Evolutionary conservation across 345 rosid genomes (phyloP).

Genomic region (Eucalyptus paniculata): DNA sequence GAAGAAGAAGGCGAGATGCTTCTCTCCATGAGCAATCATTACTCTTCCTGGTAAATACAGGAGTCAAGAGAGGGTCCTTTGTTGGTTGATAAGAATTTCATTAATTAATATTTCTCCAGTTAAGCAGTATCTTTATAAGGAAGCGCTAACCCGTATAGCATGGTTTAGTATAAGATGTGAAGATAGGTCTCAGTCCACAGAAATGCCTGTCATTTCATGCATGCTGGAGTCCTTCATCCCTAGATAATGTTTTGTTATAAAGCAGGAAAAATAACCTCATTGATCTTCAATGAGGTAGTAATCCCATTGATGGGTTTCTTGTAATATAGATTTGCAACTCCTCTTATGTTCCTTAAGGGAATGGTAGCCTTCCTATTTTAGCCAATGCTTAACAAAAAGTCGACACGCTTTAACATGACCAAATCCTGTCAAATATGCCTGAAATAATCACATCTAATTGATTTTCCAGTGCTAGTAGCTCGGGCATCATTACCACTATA

Average conservation of each 20-base stretch:
- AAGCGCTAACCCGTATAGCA: constrained; percentile 28
- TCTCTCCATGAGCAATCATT: constrained; percentile 18
- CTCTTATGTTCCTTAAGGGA: neutral
- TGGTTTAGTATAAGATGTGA: neutral
- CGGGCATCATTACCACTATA: neutral
- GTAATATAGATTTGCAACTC: neutral
- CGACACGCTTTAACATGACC: neutral
- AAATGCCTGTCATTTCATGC: neutral
- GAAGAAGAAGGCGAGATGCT: constrained; percentile 53
- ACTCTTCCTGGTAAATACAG: constrained; percentile 19
- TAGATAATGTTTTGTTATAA: neutral
- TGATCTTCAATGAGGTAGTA: neutral
- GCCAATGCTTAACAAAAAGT: neutral
- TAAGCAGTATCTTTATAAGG: neutral
- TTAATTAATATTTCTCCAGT: constrained; percentile 23
- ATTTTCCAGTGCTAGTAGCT: neutral
- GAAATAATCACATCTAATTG: neutral
- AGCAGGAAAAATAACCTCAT: neutral
- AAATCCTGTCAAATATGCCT: neutral
- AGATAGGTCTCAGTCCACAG: neutral
- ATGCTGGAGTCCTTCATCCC: neutral
- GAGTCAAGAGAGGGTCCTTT: constrained; percentile 14
- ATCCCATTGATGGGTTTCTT: neutral
- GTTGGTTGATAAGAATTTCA: constrained; percentile 43
- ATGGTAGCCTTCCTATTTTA: neutral